These are phyloP conservation scores for Puccinia coronata DNA, from an alignment of 1,284 basidiomycete genomes.

Conservation along the genomic window DNA sequence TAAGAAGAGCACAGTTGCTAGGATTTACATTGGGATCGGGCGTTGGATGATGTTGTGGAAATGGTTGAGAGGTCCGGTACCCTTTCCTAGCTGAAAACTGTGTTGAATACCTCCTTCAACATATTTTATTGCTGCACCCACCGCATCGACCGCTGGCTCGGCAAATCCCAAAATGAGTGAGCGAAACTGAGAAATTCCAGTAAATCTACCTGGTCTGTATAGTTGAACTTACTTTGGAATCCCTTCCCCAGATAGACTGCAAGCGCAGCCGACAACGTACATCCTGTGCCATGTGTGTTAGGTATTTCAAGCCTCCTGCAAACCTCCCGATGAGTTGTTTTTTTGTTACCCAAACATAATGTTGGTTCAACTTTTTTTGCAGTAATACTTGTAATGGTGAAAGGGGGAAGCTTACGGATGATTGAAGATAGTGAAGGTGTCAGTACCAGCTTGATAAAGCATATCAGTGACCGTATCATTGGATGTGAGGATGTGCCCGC, in stretches of 20 bases:
- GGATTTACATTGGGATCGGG: conserved; percentile 65
- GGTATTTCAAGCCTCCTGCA: conserved; percentile 62
- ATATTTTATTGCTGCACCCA: conserved; percentile 68
- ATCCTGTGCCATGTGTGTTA: conserved; percentile 90
- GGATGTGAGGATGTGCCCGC: conserved; percentile 70
- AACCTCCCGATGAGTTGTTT: conserved; percentile 14
- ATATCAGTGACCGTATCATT: conserved; percentile 62
- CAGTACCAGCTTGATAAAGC: conserved; percentile 56
- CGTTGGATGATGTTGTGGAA: conserved; percentile 67
- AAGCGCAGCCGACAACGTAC: conserved; percentile 82
- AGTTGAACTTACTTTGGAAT: conserved; percentile 60
- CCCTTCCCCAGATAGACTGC: conserved; percentile 70
- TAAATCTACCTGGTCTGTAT: too few species aligned
- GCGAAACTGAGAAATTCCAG: neutral
- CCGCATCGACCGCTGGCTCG: conserved; percentile 66
- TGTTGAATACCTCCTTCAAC: conserved; percentile 75
- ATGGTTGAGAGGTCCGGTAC: conserved; percentile 86
- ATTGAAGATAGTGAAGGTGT: conserved; percentile 60
- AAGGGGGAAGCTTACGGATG: conserved; percentile 29
- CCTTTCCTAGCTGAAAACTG: conserved; percentile 71
- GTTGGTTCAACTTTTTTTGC: neutral
- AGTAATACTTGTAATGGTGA: too few species aligned
- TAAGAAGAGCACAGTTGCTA: neutral
- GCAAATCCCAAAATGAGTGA: neutral
- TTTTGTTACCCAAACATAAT: neutral